Conservation (phyloP, 192 early-diverging fungal genomes). For the Chytriomyces sp. region DNA sequence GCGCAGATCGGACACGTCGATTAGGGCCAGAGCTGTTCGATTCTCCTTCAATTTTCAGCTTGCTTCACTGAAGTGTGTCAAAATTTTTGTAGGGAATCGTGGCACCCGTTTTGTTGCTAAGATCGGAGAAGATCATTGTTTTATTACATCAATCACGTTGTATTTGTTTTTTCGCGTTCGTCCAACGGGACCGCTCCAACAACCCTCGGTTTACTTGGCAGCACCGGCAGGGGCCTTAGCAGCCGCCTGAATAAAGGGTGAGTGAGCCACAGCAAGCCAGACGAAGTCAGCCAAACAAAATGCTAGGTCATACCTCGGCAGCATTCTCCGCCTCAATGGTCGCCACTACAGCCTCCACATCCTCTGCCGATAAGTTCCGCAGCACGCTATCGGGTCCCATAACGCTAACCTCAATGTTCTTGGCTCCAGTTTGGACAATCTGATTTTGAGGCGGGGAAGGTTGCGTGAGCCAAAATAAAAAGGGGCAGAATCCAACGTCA, state of each 20-base stretch:
- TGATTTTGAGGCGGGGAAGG: constrained; percentile 18
- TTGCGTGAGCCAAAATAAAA: neutral
- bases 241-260: too few species aligned
- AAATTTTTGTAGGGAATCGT: neutral
- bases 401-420: constrained; percentile 97
- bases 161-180: neutral
- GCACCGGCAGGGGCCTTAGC: neutral
- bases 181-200: too few species aligned
- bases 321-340: constrained; percentile 35
- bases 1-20: too few species aligned
- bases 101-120: neutral
- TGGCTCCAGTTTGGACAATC: constrained; percentile 98
- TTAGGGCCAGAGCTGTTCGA: too few species aligned
- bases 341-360: constrained; percentile 25
- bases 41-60: neutral
- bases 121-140: neutral
- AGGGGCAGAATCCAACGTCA: neutral
- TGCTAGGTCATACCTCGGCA: constrained; percentile 2
- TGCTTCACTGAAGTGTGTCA: neutral
- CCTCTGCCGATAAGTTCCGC: constrained; percentile 40
- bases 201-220: neutral
- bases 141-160: neutral
- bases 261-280: too few species aligned
- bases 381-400: constrained; percentile 78
- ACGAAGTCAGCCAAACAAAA: neutral